phyloP scores from a whole-genome alignment of 2,329 filamentous ascomycete genomes.

The Fusarium papillatum region DNA sequence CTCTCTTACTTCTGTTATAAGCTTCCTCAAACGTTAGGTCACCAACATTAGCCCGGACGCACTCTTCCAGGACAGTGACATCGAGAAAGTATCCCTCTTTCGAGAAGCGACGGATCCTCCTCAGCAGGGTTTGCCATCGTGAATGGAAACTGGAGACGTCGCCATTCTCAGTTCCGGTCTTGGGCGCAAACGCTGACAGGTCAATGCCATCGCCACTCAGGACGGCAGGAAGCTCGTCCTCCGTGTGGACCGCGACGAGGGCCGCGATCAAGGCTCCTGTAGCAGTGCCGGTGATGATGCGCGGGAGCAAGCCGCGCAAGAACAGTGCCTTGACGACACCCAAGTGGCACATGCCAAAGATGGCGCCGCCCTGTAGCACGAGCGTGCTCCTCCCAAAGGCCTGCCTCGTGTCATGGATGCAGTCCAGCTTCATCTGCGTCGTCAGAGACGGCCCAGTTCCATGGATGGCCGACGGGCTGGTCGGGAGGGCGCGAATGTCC shows the following conservation, averaged over 20 bases:
- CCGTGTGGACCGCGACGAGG: slow-evolving; percentile 87
- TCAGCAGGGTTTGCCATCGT: slow-evolving; percentile 70
- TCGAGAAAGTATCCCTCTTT: slow-evolving; percentile 88
- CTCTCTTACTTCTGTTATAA: slow-evolving; percentile 85
- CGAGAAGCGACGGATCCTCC: slow-evolving; percentile 78
- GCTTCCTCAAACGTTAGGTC: slow-evolving; percentile 95
- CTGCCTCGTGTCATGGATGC: slow-evolving; percentile 88
- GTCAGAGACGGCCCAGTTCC: slow-evolving; percentile 63
- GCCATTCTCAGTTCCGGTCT: slow-evolving; percentile 46
- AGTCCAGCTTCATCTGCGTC: slow-evolving; percentile 85
- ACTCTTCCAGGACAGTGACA: slow-evolving; percentile 84
- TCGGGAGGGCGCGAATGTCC: slow-evolving; percentile 78
- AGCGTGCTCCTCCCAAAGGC: slow-evolving; percentile 90
- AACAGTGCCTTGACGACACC: slow-evolving; percentile 92
- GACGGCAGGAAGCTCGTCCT: slow-evolving; percentile 84
- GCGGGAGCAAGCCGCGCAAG: slow-evolving; percentile 82
- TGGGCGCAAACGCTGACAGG: slow-evolving; percentile 79
- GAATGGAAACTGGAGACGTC: slow-evolving; percentile 53
- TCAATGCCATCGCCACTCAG: slow-evolving; percentile 86
- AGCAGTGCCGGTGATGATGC: slow-evolving; percentile 92
- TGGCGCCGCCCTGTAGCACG: slow-evolving; percentile 89
- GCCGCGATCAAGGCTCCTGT: slow-evolving; percentile 93
- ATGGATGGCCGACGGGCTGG: slow-evolving; percentile 57
- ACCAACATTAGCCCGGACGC: slow-evolving; percentile 87
- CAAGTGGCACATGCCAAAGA: slow-evolving; percentile 91